Percentiles rank a stretch among this genome's conserved stretches.
phyloP scores from a whole-genome alignment of 805 yeast genomes.

The Cyberlindnera xishuangbannaensis region DNA sequence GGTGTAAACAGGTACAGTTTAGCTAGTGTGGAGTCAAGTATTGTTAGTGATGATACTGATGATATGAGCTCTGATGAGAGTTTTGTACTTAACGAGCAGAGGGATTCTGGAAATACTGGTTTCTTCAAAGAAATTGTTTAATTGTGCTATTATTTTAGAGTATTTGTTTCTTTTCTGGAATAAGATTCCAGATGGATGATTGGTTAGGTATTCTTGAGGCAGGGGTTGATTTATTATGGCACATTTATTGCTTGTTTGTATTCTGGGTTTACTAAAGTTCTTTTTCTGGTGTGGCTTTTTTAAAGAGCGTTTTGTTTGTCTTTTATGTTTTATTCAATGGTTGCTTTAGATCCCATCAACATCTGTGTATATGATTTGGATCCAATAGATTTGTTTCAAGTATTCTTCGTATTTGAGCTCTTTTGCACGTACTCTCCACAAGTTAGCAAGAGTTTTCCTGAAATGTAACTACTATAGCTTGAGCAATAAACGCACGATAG shows the following conservation, averaged over 20 bases:
- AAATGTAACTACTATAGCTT: too few species aligned
- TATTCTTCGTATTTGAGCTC: too few species aligned
- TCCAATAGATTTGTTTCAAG: too few species aligned
- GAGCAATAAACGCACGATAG: too few species aligned
- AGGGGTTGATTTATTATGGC: background rate
- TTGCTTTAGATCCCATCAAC: too few species aligned
- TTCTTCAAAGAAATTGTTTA: conserved; percentile 24
- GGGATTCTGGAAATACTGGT: conserved; percentile 11
- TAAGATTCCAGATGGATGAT: background rate
- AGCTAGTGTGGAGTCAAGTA: conserved; percentile 20
- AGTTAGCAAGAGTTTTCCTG: too few species aligned
- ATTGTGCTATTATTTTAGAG: conserved; percentile 1
- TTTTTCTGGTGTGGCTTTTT: too few species aligned
- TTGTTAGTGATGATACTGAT: conserved; percentile 21
- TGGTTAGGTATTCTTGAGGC: background rate
- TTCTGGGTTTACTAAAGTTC: too few species aligned
- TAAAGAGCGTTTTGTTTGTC: too few species aligned
- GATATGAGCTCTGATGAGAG: conserved; percentile 23
- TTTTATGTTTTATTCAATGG: too few species aligned
- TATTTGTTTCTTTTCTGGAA: conserved; percentile 1
- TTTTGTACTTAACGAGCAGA: conserved; percentile 9
- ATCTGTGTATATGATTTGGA: too few species aligned
- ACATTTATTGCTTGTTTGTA: background rate
- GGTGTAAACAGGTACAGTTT: conserved; percentile 20
- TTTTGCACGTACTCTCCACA: too few species aligned